Conservation (phyloP, 1,139 yeast species). For the Zygosaccharomyces sapae region DNA sequence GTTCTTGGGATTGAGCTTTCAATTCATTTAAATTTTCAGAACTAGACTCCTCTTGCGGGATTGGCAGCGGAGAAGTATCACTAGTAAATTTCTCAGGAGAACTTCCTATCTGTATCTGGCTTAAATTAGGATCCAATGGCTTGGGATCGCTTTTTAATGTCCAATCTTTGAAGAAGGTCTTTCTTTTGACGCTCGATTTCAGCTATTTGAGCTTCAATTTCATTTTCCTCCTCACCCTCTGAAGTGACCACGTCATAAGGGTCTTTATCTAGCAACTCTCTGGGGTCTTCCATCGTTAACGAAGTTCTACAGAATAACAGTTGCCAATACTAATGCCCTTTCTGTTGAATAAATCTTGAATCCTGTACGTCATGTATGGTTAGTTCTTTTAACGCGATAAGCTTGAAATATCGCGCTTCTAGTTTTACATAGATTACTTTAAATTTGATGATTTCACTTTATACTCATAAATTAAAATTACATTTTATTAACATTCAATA, state of each 20-base stretch:
- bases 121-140: conserved; percentile 25
- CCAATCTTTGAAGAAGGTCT: conserved; percentile 25
- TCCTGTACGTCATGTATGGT: background rate
- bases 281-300: conserved; percentile 29
- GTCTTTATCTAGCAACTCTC: conserved; percentile 25
- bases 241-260: conserved; percentile 26
- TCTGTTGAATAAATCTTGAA: too few relatives aligned
- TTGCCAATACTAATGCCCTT: too few relatives aligned
- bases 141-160: conserved; percentile 18
- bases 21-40: conserved; percentile 14
- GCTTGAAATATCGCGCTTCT: background rate
- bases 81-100: conserved; percentile 26
- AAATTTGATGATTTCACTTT: background rate
- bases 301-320: too few relatives aligned
- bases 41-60: conserved; percentile 6
- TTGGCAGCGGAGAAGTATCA: too few relatives aligned
- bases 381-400: too few relatives aligned
- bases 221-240: conserved; percentile 27
- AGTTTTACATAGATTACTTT: background rate
- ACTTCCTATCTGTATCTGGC: conserved; percentile 23
- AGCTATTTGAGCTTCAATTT: conserved; percentile 27
- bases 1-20: conserved; percentile 5
- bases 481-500: background rate
- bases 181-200: conserved; percentile 28
- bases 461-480: background rate